Conservation (phyloP, 2,329 filamentous ascomycete genomes). For the Colletotrichum tabaci region DNA sequence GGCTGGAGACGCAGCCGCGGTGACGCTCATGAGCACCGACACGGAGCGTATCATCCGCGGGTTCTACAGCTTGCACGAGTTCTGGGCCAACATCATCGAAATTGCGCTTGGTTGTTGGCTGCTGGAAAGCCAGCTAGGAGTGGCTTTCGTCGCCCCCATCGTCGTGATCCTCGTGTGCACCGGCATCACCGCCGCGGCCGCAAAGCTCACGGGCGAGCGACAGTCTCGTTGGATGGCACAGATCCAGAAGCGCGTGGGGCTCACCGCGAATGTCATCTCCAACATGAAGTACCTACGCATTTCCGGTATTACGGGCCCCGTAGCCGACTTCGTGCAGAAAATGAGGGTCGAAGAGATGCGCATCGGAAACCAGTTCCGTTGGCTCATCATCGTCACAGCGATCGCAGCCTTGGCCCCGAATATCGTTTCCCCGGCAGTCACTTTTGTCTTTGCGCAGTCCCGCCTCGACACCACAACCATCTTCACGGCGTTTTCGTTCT, state of each 20-base stretch:
- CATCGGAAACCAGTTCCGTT: conserved; percentile 45
- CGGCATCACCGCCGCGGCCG: conserved; percentile 39
- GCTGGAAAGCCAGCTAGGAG: conserved; percentile 50
- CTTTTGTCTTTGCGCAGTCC: conserved; percentile 48
- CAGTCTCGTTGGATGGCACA: conserved; percentile 51
- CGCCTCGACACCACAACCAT: conserved; percentile 47
- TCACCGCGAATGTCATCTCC: conserved; percentile 45
- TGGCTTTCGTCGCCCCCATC: conserved; percentile 51
- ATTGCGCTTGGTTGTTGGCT: conserved; percentile 52
- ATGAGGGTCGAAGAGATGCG: conserved; percentile 47
- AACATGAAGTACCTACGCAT: conserved; percentile 49
- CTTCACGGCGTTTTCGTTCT: conserved; percentile 52
- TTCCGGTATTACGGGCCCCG: conserved; percentile 50
- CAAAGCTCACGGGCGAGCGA: conserved; percentile 43
- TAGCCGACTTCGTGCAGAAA: conserved; percentile 45
- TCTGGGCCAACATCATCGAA: conserved; percentile 54
- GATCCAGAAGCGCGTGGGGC: conserved; percentile 49
- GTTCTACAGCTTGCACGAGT: conserved; percentile 50
- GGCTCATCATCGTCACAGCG: conserved; percentile 47
- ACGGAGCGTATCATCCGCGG: conserved; percentile 53
- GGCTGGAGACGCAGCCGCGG: conserved; percentile 49
- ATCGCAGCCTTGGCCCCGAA: conserved; percentile 53
- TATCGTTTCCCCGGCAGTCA: conserved; percentile 53
- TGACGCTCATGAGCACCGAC: conserved; percentile 58
- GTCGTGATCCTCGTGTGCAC: conserved; percentile 48